A percentile compares a stretch with the other conserved stretches of the same genome.
These are phyloP conservation scores for Naumovozyma castellii DNA, from an alignment of 805 yeast species.

Conservation along the genomic window DNA sequence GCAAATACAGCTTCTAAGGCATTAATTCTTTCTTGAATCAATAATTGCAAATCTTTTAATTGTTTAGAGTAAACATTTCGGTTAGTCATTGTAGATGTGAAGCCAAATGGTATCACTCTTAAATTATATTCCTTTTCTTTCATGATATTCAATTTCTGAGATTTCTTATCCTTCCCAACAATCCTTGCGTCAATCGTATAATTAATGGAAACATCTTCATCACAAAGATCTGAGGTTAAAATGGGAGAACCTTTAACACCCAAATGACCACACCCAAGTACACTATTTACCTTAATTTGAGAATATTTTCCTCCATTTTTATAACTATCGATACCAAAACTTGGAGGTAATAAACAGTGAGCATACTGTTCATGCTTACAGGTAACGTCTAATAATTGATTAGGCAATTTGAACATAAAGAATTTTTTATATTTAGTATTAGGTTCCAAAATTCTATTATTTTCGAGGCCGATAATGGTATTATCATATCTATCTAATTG, in stretches of 20 bases:
- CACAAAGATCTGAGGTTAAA: constrained; percentile 41
- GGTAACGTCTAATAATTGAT: constrained; percentile 41
- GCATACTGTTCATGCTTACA: constrained; percentile 39
- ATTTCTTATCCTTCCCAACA: constrained; percentile 36
- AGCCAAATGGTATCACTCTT: constrained; percentile 35
- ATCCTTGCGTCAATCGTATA: constrained; percentile 50
- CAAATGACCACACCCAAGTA: constrained; percentile 42
- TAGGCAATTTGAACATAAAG: constrained; percentile 50
- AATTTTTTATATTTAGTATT: constrained; percentile 44
- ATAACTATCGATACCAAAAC: constrained; percentile 32
- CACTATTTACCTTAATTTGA: constrained; percentile 25
- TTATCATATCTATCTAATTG: constrained; percentile 42
- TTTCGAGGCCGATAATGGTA: constrained; percentile 40
- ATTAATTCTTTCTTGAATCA: constrained; percentile 22
- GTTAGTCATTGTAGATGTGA: constrained; percentile 14
- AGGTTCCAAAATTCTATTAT: constrained; percentile 41
- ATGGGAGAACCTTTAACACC: constrained; percentile 46
- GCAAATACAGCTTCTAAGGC: constrained; percentile 19
- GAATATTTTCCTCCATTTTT: constrained; percentile 27
- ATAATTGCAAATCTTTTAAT: constrained; percentile 14
- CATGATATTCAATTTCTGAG: constrained; percentile 26
- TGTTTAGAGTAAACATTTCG: constrained; percentile 17
- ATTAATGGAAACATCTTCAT: constrained; percentile 38
- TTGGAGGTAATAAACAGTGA: constrained; percentile 35
- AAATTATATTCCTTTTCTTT: constrained; percentile 31